phyloP scores from a whole-genome alignment of 169 alveolate genomes.

The Toxoplasma gondii region DNA sequence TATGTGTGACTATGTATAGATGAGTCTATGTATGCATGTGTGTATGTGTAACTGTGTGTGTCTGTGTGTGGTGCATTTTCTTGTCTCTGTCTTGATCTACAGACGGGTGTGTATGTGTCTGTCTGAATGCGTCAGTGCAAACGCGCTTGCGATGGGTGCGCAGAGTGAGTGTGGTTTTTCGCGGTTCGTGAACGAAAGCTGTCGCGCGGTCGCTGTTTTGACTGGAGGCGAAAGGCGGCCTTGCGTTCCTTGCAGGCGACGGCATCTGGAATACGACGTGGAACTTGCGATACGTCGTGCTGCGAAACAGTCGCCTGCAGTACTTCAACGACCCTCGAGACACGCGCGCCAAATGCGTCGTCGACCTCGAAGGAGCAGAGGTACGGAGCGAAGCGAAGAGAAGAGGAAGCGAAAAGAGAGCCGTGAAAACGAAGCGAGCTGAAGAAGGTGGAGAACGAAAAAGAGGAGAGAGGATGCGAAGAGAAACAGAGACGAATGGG shows the following conservation, averaged over 20 bases:
- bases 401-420: neutral
- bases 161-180: too few species aligned
- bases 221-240: neutral
- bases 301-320: slow-evolving; percentile 37
- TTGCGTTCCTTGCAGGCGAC: slow-evolving; percentile 40
- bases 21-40: neutral
- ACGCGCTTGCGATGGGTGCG: neutral
- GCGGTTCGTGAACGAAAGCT: too few species aligned
- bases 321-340: slow-evolving; percentile 63
- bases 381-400: neutral
- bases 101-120: too few species aligned
- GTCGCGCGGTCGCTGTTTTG: too few species aligned
- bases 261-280: slow-evolving; percentile 61
- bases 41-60: neutral
- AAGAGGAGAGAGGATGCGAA: neutral
- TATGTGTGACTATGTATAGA: neutral
- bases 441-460: neutral
- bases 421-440: neutral
- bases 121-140: too few species aligned
- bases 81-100: too few species aligned
- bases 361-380: slow-evolving; percentile 41
- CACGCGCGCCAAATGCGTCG: slow-evolving; percentile 35
- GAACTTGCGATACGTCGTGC: slow-evolving; percentile 58
- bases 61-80: neutral
- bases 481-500: neutral